Conservation (phyloP, 768 basidiomycete species). For the Lentinus brumalis region DNA sequence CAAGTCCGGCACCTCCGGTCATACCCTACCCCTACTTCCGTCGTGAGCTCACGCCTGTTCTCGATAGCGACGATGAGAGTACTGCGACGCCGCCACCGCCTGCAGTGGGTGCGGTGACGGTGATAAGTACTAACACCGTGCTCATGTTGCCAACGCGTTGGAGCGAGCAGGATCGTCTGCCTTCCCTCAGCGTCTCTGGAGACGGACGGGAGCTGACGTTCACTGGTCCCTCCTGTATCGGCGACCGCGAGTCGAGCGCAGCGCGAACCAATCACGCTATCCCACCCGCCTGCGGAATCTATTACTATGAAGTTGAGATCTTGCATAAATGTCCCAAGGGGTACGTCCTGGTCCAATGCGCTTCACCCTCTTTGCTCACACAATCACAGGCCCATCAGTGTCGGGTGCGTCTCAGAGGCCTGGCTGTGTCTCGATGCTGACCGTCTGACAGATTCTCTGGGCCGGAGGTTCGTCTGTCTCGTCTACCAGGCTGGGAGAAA, state of each 20-base stretch:
- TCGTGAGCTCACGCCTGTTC: constrained; percentile 27
- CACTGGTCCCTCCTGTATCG: constrained; percentile 53
- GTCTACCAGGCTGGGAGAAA: constrained; percentile 85
- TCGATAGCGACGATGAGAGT: constrained; percentile 72
- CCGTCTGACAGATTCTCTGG: constrained; percentile 59
- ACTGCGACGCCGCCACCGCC: constrained; percentile 41
- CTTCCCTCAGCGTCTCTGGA: constrained; percentile 57
- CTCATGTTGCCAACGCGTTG: constrained; percentile 75
- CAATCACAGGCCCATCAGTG: constrained; percentile 66
- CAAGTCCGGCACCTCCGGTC: constrained; percentile 17
- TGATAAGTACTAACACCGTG: constrained; percentile 30
- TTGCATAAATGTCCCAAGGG: constrained; percentile 79
- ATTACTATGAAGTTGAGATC: constrained; percentile 92
- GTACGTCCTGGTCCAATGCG: constrained; percentile 43
- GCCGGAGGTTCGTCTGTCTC: constrained; percentile 62
- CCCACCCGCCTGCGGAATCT: constrained; percentile 86
- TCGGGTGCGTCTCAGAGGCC: constrained; percentile 57
- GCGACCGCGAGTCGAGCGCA: constrained; percentile 77
- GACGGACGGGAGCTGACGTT: constrained; percentile 78
- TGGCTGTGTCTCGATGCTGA: constrained; percentile 2
- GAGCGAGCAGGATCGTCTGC: constrained; percentile 68
- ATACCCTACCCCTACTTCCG: constrained; percentile 30
- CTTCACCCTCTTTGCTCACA: not conserved
- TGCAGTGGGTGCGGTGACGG: constrained; percentile 13
- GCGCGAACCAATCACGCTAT: constrained; percentile 77